Conservation (phyloP, 768 basidiomycete genomes). For the Boletus reticuloceps region DNA sequence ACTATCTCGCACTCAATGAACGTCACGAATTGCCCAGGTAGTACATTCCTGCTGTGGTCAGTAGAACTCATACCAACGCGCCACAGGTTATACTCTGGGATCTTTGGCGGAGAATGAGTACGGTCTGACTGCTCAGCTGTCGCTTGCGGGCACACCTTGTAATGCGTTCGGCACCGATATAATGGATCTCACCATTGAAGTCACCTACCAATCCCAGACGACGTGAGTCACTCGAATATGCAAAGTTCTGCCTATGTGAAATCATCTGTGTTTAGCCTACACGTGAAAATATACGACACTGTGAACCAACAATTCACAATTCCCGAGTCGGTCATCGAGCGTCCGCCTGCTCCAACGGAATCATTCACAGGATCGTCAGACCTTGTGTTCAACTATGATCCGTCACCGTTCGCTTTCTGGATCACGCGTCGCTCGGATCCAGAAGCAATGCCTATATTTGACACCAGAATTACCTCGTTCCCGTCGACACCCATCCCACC, state of each 20-base stretch:
- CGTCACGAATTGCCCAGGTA: slow-evolving; percentile 34
- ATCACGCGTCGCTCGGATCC: slow-evolving; percentile 66
- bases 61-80: not conserved
- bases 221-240: slow-evolving; percentile 33
- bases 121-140: slow-evolving; percentile 55
- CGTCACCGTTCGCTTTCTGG: slow-evolving; percentile 76
- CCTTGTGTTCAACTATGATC: slow-evolving; percentile 64
- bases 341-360: slow-evolving; percentile 35
- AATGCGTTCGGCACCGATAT: slow-evolving; percentile 66
- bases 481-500: slow-evolving; percentile 60
- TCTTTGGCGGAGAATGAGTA: slow-evolving; percentile 40
- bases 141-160: slow-evolving; percentile 55
- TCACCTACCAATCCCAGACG: slow-evolving; percentile 59
- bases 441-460: slow-evolving; percentile 56
- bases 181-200: slow-evolving; percentile 55
- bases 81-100: slow-evolving; percentile 52
- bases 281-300: slow-evolving; percentile 66
- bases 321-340: slow-evolving; percentile 51
- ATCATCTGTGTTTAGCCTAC: slow-evolving; percentile 42
- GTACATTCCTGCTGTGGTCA: slow-evolving; percentile 8
- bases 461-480: slow-evolving; percentile 63
- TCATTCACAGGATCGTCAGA: slow-evolving; percentile 48
- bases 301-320: slow-evolving; percentile 63
- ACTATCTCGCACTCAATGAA: slow-evolving; percentile 23
- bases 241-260: not conserved